These are phyloP conservation scores for Ophiostoma ips DNA, from an alignment of 2,329 filamentous ascomycete genomes.

Conservation along the genomic window DNA sequence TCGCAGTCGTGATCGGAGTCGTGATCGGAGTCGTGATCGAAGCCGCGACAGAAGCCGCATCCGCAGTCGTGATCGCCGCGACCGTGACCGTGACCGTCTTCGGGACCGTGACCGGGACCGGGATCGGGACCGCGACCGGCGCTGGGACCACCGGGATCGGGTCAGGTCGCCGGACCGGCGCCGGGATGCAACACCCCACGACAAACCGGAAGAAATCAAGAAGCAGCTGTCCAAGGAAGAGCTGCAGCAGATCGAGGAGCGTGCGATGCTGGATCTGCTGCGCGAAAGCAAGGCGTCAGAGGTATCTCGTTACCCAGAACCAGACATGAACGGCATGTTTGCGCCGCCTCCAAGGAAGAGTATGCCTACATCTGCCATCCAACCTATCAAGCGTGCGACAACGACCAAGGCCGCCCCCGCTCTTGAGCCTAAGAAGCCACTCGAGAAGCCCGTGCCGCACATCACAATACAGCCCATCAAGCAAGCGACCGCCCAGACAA, in stretches of 20 bases:
- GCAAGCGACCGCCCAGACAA: not conserved
- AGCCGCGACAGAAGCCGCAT: not conserved
- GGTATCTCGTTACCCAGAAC: slow-evolving; percentile 34
- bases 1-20: slow-evolving; percentile 12
- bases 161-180: slow-evolving; percentile 33
- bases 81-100: slow-evolving; percentile 15
- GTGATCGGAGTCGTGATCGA: not conserved
- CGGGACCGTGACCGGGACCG: slow-evolving; percentile 23
- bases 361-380: slow-evolving; percentile 43
- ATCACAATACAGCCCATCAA: not conserved
- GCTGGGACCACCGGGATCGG: slow-evolving; percentile 43
- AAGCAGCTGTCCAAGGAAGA: slow-evolving; percentile 45
- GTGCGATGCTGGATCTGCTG: slow-evolving; percentile 43
- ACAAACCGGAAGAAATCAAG: slow-evolving; percentile 39
- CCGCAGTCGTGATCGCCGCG: slow-evolving; percentile 13
- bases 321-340: slow-evolving; percentile 42
- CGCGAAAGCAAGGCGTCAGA: slow-evolving; percentile 40
- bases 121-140: slow-evolving; percentile 37
- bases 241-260: slow-evolving; percentile 41
- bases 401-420: slow-evolving; percentile 28
- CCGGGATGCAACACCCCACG: slow-evolving; percentile 28
- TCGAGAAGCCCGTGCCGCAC: not conserved
- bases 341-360: slow-evolving; percentile 39
- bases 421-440: slow-evolving; percentile 25
- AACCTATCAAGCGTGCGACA: slow-evolving; percentile 34